Evolutionary conservation across 2,329 filamentous ascomycete genomes (phyloP), one percentile per base, ranked within the genome.

Genomic region (Microascus cirrosus): DNA sequence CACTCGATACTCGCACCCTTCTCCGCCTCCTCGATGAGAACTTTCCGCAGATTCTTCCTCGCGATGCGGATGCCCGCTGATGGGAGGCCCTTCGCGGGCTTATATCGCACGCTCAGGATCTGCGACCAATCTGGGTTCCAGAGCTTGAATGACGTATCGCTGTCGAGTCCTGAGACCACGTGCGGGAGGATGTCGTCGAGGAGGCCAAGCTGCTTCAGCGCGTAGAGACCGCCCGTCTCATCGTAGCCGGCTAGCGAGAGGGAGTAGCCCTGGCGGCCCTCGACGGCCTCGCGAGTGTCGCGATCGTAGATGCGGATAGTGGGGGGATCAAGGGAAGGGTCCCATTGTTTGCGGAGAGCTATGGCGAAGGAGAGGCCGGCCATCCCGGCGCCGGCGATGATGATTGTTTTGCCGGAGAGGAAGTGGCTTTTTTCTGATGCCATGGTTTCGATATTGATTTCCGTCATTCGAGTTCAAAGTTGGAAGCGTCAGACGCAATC

Each of bases 321-420:
- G 1, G 74, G 74, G 0, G 67, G 65, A 24, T 63, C 60, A 36
- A 65, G 54, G 0, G 58, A 56, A 2, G 65, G 59, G n/a, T 67
- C 60, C 71, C 74, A 77, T 3, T 70, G 66, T 55, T 71, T 71
- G 36, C 66, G 67, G 10, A 78, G 64, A 15, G 72, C 68, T 54
- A 70, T 63, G 28, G 68, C 70, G 58, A 78, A 77, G 7, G 73
- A 65, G 12, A 73, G 68, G 4, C 76, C 74, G 11, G 74, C 70
- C 24, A 77, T 67, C 32, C 76, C 76, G 22, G 66, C 73, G 5
- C 76, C 76, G 3, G 71, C 68, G 10, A 78, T 64, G 24, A 76
- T 66, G 56, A 77, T 73, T 39, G 67, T 71, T 62, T 75, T 76
- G 15, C 69, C 68, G 5, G 68, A 63, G 18, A 75, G 68, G 54